These are phyloP conservation scores for Saturnispora quitensis DNA, from an alignment of 805 yeast genomes.

Conservation along the genomic window DNA sequence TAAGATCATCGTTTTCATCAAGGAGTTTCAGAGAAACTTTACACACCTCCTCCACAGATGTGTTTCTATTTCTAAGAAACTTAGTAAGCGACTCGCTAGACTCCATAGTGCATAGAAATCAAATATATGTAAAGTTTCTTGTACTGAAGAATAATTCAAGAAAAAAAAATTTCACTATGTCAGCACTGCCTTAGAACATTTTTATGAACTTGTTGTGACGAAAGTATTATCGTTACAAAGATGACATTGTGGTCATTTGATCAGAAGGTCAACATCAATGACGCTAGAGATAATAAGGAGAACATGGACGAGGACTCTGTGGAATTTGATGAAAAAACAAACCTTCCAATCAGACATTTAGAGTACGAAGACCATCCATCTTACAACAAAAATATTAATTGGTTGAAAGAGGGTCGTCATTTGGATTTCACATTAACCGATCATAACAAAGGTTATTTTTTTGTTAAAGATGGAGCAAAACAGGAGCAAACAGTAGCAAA, in stretches of 20 bases:
- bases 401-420: slow-evolving; percentile 28
- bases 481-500: background rate
- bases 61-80: slow-evolving; percentile 46
- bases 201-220: background rate
- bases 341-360: slow-evolving; percentile 25
- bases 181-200: background rate
- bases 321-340: slow-evolving; percentile 18
- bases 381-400: slow-evolving; percentile 22
- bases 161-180: background rate
- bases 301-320: slow-evolving; percentile 9
- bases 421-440: slow-evolving; percentile 29
- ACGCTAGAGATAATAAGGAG: background rate
- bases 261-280: background rate
- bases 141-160: background rate
- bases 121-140: background rate
- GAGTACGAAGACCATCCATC: slow-evolving; percentile 28
- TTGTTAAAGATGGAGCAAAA: background rate
- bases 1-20: slow-evolving; percentile 25
- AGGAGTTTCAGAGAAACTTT: slow-evolving; percentile 27
- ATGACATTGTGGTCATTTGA: slow-evolving; percentile 4
- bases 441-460: background rate
- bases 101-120: background rate
- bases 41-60: slow-evolving; percentile 34
- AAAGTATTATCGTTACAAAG: background rate
- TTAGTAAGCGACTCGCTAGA: slow-evolving; percentile 47